These are phyloP conservation scores for Diaporthe sp. DNA, from an alignment of 2,329 filamentous ascomycete genomes.

Conservation along the genomic window DNA sequence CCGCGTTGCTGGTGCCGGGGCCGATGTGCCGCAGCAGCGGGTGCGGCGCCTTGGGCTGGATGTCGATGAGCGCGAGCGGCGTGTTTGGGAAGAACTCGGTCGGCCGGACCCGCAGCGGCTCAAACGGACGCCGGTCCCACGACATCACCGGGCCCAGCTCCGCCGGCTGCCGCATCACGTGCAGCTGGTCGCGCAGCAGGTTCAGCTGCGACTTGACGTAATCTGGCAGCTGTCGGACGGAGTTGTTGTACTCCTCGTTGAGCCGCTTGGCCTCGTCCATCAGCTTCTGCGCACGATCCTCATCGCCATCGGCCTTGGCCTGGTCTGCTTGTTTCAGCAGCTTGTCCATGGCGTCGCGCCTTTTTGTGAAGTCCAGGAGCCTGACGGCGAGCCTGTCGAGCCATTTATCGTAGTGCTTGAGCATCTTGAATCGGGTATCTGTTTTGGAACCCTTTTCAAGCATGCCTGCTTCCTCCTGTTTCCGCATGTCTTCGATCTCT, in stretches of 20 bases:
- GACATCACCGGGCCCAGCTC: conserved; percentile 66
- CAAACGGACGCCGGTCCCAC: conserved; percentile 80
- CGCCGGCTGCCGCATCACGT: conserved; percentile 62
- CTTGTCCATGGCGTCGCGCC: conserved; percentile 48
- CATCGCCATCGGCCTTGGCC: not conserved
- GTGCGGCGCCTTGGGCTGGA: conserved; percentile 71
- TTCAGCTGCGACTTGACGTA: conserved; percentile 51
- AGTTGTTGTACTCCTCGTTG: conserved; percentile 45
- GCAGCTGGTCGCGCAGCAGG: conserved; percentile 65
- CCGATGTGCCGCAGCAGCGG: conserved; percentile 63
- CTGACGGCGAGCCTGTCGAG: conserved; percentile 41
- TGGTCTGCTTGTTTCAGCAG: conserved; percentile 40
- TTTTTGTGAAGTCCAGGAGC: conserved; percentile 50
- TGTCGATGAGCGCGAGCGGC: conserved; percentile 73
- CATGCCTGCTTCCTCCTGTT: conserved; percentile 43
- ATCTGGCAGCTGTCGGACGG: conserved; percentile 52
- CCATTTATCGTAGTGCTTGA: conserved; percentile 40
- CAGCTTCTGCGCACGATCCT: not conserved
- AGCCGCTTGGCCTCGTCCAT: conserved; percentile 40
- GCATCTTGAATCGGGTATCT: conserved; percentile 35
- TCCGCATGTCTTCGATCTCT: conserved; percentile 58
- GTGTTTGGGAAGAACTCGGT: conserved; percentile 78
- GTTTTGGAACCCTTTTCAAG: conserved; percentile 28
- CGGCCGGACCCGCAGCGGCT: conserved; percentile 72
- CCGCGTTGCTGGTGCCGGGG: conserved; percentile 55